A percentile compares a stretch with the other conserved stretches of the same genome.
Conservation (phyloP, 192 early-diverging fungal species). For the Umbelopsis sp. region DNA sequence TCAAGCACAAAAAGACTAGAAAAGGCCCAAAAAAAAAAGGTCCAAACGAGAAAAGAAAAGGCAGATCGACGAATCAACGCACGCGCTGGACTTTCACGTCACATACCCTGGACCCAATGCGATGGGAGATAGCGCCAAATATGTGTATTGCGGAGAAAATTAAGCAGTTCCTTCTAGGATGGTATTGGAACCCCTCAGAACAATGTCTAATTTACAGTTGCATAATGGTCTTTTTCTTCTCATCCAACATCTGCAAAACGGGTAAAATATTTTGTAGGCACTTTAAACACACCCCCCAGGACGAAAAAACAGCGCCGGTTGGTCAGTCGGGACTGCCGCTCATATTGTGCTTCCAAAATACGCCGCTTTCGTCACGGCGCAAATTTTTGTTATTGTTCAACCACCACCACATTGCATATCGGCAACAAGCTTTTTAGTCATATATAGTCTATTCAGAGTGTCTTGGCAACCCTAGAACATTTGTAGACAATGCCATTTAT, state of each 20-base stretch:
- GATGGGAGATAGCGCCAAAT: conserved; percentile 19
- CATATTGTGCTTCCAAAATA: neutral
- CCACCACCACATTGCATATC: too few species aligned
- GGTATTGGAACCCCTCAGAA: too few species aligned
- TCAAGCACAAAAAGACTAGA: conserved; percentile 22
- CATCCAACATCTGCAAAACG: too few species aligned
- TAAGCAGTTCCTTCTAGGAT: neutral
- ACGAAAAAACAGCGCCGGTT: neutral
- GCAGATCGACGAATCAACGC: conserved; percentile 19
- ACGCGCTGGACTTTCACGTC: conserved; percentile 20
- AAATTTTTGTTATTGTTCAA: conserved; percentile 6
- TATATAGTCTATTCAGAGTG: too few species aligned
- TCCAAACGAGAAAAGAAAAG: conserved; percentile 22
- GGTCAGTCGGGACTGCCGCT: neutral
- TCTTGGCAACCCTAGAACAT: too few species aligned
- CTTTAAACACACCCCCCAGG: neutral
- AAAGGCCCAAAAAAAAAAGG: conserved; percentile 14
- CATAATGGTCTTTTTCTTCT: too few species aligned
- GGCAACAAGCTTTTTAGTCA: too few species aligned
- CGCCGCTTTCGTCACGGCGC: conserved; percentile 9
- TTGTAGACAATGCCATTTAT: too few species aligned
- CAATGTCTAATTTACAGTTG: too few species aligned
- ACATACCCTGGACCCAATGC: conserved; percentile 8
- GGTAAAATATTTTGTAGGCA: too few species aligned
- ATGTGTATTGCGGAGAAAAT: conserved; percentile 22